phyloP scores from a whole-genome alignment of 306 rosid genomes.

The Datisca glomerata region DNA sequence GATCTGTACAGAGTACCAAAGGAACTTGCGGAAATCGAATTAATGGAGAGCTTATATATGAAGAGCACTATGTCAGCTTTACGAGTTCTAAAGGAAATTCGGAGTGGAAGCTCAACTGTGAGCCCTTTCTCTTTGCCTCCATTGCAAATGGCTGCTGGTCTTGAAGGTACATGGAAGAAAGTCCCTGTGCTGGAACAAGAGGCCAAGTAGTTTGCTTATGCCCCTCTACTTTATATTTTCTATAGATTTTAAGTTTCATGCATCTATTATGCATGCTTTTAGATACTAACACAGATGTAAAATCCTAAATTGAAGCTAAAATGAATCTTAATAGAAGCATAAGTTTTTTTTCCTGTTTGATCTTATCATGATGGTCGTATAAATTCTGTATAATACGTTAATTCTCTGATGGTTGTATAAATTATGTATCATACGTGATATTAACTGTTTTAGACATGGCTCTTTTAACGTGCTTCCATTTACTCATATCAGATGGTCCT shows the following conservation, averaged over 20 bases:
- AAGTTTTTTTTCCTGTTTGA: constrained; percentile 19
- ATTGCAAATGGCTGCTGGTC: constrained; percentile 34
- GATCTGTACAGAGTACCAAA: constrained; percentile 32
- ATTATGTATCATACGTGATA: too few species aligned
- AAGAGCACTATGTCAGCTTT: constrained; percentile 73
- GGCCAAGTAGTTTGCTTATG: constrained; percentile 46
- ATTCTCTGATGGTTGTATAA: too few species aligned
- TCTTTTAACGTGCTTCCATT: too few species aligned
- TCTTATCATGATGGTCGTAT: neutral
- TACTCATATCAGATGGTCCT: too few species aligned
- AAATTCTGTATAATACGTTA: neutral
- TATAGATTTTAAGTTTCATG: constrained; percentile 13
- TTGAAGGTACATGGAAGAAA: constrained; percentile 58
- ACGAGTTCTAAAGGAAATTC: constrained; percentile 72
- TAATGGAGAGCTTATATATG: constrained; percentile 78
- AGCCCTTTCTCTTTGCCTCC: constrained; percentile 85
- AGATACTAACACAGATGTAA: constrained; percentile 60
- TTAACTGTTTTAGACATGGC: too few species aligned
- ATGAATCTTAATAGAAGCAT: constrained; percentile 26
- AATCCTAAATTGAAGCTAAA: constrained; percentile 31
- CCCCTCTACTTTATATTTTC: neutral
- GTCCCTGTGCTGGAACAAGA: constrained; percentile 52
- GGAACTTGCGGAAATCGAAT: constrained; percentile 72
- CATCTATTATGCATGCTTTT: constrained; percentile 23
- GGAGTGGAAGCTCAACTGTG: constrained; percentile 87